Evolutionary conservation across 345 rosid species (phyloP), one percentile per base, ranked within the genome.

Genomic region (Eucalyptus marginata): DNA sequence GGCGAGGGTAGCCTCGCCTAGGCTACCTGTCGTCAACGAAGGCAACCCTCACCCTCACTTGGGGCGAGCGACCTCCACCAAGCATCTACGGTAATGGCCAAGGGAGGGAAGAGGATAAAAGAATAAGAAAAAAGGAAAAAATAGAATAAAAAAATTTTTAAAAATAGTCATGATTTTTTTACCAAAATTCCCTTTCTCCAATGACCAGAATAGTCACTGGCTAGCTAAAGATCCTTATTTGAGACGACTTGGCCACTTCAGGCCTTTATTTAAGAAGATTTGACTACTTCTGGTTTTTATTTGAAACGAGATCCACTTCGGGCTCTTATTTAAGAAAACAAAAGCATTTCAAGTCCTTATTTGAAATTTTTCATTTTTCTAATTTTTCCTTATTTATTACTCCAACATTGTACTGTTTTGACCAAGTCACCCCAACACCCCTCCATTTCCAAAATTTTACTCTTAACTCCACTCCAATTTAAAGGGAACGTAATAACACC

Each of bases 11-110:
- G 58, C 58, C 8, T 52, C 0, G 10, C 2, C 0, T 52, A 2
- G 58, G 24, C 10, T 52, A 2, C 0, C 58, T 2, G 0, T 52
- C 0, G 0, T 0, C 24, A 0, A 1, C 0, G 0, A 7, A 10
- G 24, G 58, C 1, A 52, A 1, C 58, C 24, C 58, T 52, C 1
- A 0, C 25, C 58, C 58, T 52, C 25, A 52, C 58, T 52, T 52
- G 58, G 8, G 58, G 58, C 2, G 0, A 0, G 58, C 0, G 1
- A 52, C 10, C 58, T 7, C 58, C 58, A 52, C 58, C 58, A 52
- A 52, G 25, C 58, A 52, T 52, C 1, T 1, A 52, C 8, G 25
- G 8, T 52, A 10, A 52, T 52, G 58, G 58, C 0, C 1, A 0
- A 2, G 25, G 10, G 0, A 20, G 0, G 58, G 25, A 52, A 10